Conservation (phyloP, 1,139 yeast genomes). For the Candida tropicalis region DNA sequence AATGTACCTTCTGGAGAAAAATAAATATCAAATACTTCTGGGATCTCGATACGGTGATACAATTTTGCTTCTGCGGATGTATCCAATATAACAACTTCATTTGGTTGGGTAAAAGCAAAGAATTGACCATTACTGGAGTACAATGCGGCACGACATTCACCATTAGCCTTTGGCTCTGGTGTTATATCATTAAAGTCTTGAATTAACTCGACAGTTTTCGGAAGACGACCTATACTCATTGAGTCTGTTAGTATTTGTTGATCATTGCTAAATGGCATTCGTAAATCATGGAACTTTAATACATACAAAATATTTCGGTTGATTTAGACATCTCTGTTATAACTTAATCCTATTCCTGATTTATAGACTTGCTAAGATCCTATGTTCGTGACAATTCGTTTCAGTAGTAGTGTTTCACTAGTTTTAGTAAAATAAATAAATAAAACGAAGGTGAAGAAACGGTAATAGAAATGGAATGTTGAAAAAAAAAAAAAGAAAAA, state of each 20-base stretch:
- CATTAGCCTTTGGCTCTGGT: slow-evolving; percentile 36
- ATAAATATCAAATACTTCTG: slow-evolving; percentile 76
- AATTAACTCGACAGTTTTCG: slow-evolving; percentile 61
- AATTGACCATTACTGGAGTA: slow-evolving; percentile 57
- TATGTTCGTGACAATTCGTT: slow-evolving; percentile 2
- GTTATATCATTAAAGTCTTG: slow-evolving; percentile 49
- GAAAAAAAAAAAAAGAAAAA: slow-evolving; percentile 3
- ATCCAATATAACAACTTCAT: slow-evolving; percentile 57
- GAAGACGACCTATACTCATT: slow-evolving; percentile 52
- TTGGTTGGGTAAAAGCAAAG: slow-evolving; percentile 60
- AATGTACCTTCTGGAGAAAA: slow-evolving; percentile 90
- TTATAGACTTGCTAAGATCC: neutral
- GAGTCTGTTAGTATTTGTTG: slow-evolving; percentile 8
- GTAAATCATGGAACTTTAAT: neutral
- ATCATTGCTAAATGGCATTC: slow-evolving; percentile 1
- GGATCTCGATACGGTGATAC: slow-evolving; percentile 44
- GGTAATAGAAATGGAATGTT: slow-evolving; percentile 1
- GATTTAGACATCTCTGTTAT: slow-evolving; percentile 31
- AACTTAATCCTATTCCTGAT: neutral
- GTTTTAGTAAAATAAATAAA: neutral
- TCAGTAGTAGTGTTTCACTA: slow-evolving; percentile 1
- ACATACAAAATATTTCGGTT: slow-evolving; percentile 50
- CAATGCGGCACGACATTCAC: slow-evolving; percentile 48
- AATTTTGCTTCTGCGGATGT: slow-evolving; percentile 42
- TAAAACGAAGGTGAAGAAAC: slow-evolving; percentile 4